Percentiles rank a stretch among this genome's conserved stretches.
These are phyloP conservation scores for Penicillium sp. DNA, from an alignment of 2,329 filamentous ascomycete genomes.

Conservation along the genomic window DNA sequence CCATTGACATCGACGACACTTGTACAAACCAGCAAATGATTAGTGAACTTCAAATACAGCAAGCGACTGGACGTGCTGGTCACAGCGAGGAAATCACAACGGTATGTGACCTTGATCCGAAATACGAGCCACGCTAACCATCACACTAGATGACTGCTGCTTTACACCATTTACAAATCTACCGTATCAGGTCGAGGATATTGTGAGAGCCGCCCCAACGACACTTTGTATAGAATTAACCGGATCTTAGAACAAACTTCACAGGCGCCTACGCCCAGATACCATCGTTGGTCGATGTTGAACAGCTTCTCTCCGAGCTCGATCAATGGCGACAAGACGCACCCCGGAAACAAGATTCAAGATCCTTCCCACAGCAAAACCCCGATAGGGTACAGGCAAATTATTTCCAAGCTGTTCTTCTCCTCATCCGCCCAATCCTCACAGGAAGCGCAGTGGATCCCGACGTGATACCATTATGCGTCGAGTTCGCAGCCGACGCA, in stretches of 20 bases:
- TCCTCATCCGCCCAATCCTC: background rate
- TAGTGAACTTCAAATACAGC: background rate
- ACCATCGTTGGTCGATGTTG: background rate
- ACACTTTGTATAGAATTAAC: background rate
- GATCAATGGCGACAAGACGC: background rate
- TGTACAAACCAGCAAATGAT: background rate
- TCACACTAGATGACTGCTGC: slow-evolving; percentile 16
- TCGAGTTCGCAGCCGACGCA: background rate
- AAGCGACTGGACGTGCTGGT: background rate
- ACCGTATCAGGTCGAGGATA: slow-evolving; percentile 18
- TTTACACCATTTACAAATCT: slow-evolving; percentile 17
- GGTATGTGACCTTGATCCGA: background rate
- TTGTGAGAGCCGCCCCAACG: slow-evolving; percentile 7
- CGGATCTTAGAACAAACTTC: background rate
- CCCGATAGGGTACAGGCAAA: background rate
- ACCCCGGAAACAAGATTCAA: background rate
- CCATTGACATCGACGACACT: background rate
- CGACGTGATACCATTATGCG: background rate
- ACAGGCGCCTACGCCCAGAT: background rate
- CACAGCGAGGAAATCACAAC: background rate
- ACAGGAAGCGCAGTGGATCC: background rate
- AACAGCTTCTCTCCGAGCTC: background rate
- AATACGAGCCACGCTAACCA: background rate
- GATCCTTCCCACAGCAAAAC: background rate
- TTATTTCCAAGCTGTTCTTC: background rate